Percentiles rank a stretch among this genome's conserved stretches.
Evolutionary conservation across 1,284 basidiomycete genomes (phyloP).

Genomic region (Butyriboletus regius): DNA sequence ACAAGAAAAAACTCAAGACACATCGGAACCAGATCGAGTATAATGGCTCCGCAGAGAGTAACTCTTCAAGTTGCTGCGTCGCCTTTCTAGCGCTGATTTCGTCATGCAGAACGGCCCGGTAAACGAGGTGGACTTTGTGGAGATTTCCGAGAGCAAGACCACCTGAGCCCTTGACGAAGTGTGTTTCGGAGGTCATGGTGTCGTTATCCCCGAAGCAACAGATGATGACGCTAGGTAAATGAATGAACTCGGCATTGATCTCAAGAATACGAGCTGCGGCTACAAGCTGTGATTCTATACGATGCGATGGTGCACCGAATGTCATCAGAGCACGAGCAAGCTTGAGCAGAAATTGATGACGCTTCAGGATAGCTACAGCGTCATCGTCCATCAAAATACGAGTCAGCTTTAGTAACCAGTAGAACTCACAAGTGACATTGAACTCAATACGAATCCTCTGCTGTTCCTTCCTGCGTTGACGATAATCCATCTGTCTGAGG

Average conservation of each 20-base stretch:
- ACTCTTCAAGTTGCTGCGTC: conserved; percentile 41
- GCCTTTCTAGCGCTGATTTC: conserved; percentile 73
- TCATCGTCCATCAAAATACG: neutral
- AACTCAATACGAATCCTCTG: conserved; percentile 60
- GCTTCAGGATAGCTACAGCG: conserved; percentile 44
- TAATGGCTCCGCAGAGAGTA: conserved; percentile 50
- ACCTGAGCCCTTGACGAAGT: conserved; percentile 72
- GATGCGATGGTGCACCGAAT: conserved; percentile 66
- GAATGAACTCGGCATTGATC: conserved; percentile 74
- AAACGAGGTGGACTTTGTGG: conserved; percentile 69
- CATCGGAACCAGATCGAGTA: conserved; percentile 58
- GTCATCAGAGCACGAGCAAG: conserved; percentile 60
- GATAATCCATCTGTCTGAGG: conserved; percentile 59
- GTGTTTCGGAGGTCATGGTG: conserved; percentile 70
- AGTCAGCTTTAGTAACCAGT: neutral
- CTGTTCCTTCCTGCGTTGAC: conserved; percentile 54
- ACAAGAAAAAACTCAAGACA: conserved; percentile 61
- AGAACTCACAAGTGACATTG: conserved; percentile 55
- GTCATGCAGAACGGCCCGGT: conserved; percentile 75
- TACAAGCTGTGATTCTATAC: conserved; percentile 59
- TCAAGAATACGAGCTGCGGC: conserved; percentile 77
- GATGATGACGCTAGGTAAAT: conserved; percentile 74
- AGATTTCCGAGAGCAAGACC: conserved; percentile 68
- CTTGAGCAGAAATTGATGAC: conserved; percentile 58
- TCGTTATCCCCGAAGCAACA: conserved; percentile 76